phyloP scores from a whole-genome alignment of 1,284 basidiomycete genomes.

The Pseudozyma sp. region DNA sequence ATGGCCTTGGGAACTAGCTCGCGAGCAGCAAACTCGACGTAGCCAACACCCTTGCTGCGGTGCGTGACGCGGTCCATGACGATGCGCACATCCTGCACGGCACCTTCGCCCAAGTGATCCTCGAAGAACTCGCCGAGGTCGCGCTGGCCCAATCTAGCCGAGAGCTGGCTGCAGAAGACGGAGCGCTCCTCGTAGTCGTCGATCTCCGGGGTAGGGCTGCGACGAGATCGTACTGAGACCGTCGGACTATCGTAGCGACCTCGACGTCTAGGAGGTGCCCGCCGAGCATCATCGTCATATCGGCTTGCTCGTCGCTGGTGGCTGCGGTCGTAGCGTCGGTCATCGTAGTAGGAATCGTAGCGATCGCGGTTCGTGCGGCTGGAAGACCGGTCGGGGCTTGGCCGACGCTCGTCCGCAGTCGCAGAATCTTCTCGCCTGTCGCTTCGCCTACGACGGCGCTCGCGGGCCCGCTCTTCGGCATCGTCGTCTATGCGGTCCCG shows the following conservation, averaged over 20 bases:
- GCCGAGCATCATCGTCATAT: conserved; percentile 30
- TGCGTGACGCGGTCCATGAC: conserved; percentile 92
- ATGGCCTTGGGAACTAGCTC: conserved; percentile 92
- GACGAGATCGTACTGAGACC: conserved; percentile 35
- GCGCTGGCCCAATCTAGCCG: conserved; percentile 90
- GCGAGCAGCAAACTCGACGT: conserved; percentile 91
- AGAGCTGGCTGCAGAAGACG: conserved; percentile 97
- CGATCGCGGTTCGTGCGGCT: conserved; percentile 35
- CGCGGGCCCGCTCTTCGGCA: conserved; percentile 70
- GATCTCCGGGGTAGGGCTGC: conserved; percentile 55
- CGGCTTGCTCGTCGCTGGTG: conserved; percentile 22
- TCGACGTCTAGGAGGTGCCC: conserved; percentile 21
- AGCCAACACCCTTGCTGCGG: conserved; percentile 94
- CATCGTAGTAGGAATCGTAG: conserved; percentile 45
- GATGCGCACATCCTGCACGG: conserved; percentile 93
- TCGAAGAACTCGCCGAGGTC: conserved; percentile 99
- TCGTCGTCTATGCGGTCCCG: conserved; percentile 42
- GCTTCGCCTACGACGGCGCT: conserved; percentile 52
- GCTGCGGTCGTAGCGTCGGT: conserved; percentile 35
- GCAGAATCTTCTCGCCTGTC: conserved; percentile 27
- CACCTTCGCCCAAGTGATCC: conserved; percentile 87
- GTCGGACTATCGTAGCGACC: conserved; percentile 39
- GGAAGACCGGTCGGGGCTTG: conserved; percentile 32
- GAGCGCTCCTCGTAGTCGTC: conserved; percentile 83
- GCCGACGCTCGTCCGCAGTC: conserved; percentile 15